A percentile compares a stretch with the other conserved stretches of the same genome.
Conservation (phyloP, 495 filamentous ascomycete species). For the Aspergillus saccharolyticus region DNA sequence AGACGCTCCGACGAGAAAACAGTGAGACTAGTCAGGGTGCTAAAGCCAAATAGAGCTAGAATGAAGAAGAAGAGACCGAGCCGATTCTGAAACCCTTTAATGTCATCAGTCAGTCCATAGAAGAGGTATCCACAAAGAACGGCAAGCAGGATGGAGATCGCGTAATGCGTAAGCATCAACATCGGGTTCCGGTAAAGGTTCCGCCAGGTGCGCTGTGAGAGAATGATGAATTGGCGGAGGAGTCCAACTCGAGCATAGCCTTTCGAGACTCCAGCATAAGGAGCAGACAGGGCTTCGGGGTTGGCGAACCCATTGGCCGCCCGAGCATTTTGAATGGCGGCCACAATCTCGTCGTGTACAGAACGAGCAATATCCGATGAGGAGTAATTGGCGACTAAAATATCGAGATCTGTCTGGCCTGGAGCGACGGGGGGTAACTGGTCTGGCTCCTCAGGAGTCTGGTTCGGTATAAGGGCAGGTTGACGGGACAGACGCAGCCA, state of each 20-base stretch:
- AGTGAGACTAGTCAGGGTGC: conserved; percentile 85
- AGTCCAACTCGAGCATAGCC: conserved; percentile 79
- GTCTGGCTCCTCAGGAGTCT: conserved; percentile 67
- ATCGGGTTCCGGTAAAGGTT: conserved; percentile 98
- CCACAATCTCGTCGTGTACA: conserved; percentile 76
- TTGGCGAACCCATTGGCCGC: conserved; percentile 67
- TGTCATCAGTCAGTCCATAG: conserved; percentile 92
- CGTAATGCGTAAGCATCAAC: conserved; percentile 98
- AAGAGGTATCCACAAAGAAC: conserved; percentile 94
- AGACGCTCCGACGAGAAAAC: conserved; percentile 92
- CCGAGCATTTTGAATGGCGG: conserved; percentile 54
- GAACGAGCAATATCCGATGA: conserved; percentile 71
- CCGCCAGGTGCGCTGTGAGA: conserved; percentile 89
- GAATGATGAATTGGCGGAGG: conserved; percentile 75
- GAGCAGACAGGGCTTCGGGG: conserved; percentile 46
- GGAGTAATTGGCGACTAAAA: conserved; percentile 68
- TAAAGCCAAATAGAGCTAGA: conserved; percentile 92
- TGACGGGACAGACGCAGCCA: conserved; percentile 68
- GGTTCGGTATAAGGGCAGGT: conserved; percentile 54
- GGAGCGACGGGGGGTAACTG: conserved; percentile 64
- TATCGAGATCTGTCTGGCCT: conserved; percentile 73
- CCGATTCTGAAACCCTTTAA: conserved; percentile 95
- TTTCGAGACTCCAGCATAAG: conserved; percentile 48
- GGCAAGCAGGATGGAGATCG: conserved; percentile 92
- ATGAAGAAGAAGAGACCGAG: conserved; percentile 99